Conservation (phyloP, 2,329 filamentous ascomycete species). For the Hypomyces rosellus region DNA sequence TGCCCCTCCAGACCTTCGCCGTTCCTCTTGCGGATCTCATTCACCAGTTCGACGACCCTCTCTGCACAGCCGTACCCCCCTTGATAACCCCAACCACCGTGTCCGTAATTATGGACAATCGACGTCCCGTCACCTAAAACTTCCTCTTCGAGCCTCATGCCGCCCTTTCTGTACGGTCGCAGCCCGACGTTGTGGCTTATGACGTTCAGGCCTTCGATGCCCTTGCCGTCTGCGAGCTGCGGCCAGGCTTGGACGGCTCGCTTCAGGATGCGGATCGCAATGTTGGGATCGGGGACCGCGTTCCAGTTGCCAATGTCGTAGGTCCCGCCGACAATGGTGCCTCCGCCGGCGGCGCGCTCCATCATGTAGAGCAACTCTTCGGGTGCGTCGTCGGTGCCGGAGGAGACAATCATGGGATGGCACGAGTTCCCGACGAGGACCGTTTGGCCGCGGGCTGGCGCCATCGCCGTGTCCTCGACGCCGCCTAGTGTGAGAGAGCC, state of each 20-base stretch:
- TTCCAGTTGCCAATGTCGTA: slow-evolving; percentile 79
- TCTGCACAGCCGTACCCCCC: slow-evolving; percentile 65
- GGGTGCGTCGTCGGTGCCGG: slow-evolving; percentile 65
- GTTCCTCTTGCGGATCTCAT: slow-evolving; percentile 43
- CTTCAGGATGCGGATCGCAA: slow-evolving; percentile 80
- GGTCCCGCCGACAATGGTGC: slow-evolving; percentile 80
- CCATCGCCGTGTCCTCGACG: slow-evolving; percentile 66
- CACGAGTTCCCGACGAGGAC: slow-evolving; percentile 77
- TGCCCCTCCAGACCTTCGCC: slow-evolving; percentile 23
- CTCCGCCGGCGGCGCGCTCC: slow-evolving; percentile 72
- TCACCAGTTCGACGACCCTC: slow-evolving; percentile 59
- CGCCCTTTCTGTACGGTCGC: slow-evolving; percentile 66
- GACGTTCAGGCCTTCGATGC: slow-evolving; percentile 66
- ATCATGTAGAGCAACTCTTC: slow-evolving; percentile 77
- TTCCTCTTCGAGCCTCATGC: slow-evolving; percentile 64
- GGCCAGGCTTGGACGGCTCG: slow-evolving; percentile 62
- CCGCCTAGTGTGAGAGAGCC: slow-evolving; percentile 70
- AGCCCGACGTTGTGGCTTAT: slow-evolving; percentile 78
- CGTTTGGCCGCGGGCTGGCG: slow-evolving; percentile 75
- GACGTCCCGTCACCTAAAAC: slow-evolving; percentile 45
- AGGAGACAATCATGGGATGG: slow-evolving; percentile 61
- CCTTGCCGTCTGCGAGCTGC: slow-evolving; percentile 55
- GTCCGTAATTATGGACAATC: slow-evolving; percentile 78
- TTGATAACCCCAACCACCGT: slow-evolving; percentile 72
- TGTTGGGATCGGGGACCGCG: slow-evolving; percentile 66